These are phyloP conservation scores for Castanea sativa DNA, from an alignment of 306 rosid species.

Conservation along the genomic window DNA sequence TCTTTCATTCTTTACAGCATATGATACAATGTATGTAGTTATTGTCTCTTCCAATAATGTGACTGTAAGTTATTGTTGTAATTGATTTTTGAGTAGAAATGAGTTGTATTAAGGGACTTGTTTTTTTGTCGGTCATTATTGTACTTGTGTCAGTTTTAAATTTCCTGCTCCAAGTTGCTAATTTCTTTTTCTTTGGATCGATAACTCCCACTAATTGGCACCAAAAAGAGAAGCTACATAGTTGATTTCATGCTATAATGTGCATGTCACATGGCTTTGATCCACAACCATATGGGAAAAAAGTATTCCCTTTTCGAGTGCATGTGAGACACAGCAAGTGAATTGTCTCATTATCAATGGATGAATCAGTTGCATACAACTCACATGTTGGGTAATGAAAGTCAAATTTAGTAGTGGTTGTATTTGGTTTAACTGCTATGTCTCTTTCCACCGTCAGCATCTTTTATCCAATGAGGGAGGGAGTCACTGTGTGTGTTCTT, in stretches of 20 bases:
- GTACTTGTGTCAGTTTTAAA: conserved; percentile 24
- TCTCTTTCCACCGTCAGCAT: conserved; percentile 31
- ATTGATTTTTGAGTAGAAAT: not conserved
- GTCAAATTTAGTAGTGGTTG: conserved; percentile 21
- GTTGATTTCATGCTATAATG: conserved; percentile 26
- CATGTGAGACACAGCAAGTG: conserved; percentile 43
- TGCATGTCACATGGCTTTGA: conserved; percentile 19
- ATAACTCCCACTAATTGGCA: not conserved
- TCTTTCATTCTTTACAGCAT: conserved; percentile 36
- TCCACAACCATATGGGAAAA: not conserved
- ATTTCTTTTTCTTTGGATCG: conserved; percentile 17
- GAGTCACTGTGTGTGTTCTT: not conserved
- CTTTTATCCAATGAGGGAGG: not conserved
- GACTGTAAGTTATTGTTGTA: not conserved
- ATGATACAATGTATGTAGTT: conserved; percentile 20
- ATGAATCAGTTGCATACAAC: conserved; percentile 20
- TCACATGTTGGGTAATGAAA: conserved; percentile 43
- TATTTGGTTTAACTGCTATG: conserved; percentile 39
- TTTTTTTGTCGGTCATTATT: conserved; percentile 7
- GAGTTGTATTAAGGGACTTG: not conserved
- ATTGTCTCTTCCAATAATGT: not conserved
- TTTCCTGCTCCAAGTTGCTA: conserved; percentile 18
- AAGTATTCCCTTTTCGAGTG: conserved; percentile 6
- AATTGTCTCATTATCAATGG: not conserved
- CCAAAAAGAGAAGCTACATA: not conserved